Evolutionary conservation across 257 asterid species (phyloP).

Genomic region (Nicotiana noctiflora): DNA sequence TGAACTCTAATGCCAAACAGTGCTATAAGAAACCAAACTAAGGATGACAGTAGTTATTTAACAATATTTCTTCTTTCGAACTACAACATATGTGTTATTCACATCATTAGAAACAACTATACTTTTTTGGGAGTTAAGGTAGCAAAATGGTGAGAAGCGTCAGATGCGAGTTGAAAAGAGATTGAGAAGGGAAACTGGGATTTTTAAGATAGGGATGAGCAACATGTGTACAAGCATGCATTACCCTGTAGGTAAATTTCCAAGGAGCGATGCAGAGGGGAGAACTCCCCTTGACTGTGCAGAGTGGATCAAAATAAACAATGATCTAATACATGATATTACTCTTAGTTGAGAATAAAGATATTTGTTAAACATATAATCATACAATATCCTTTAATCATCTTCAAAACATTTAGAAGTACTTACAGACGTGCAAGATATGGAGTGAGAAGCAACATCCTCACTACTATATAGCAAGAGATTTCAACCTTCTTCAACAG

Average conservation of each 20-base stretch:
- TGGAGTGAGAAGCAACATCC: not conserved
- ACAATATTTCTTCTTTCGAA: not conserved
- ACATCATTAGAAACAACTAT: not conserved
- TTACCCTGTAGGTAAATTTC: not conserved
- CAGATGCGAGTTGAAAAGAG: not conserved
- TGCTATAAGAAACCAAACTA: not conserved
- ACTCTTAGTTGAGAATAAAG: not conserved
- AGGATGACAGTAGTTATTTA: not conserved
- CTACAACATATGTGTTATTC: not conserved
- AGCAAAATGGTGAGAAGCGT: not conserved
- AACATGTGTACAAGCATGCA: not conserved
- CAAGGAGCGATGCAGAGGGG: not conserved
- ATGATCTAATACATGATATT: not conserved
- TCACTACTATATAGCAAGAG: not conserved
- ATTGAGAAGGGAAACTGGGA: not conserved
- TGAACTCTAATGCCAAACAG: not conserved
- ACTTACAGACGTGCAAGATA: too few species aligned
- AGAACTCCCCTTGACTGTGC: not conserved
- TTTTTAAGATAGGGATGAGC: not conserved
- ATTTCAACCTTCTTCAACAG: constrained; percentile 56
- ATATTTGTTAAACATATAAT: not conserved
- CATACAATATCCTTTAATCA: not conserved
- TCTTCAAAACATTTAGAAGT: too few species aligned
- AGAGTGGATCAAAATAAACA: not conserved
- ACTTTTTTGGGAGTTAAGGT: not conserved